phyloP scores from a whole-genome alignment of 1,284 basidiomycete genomes.

The Ceratobasidium sp. region DNA sequence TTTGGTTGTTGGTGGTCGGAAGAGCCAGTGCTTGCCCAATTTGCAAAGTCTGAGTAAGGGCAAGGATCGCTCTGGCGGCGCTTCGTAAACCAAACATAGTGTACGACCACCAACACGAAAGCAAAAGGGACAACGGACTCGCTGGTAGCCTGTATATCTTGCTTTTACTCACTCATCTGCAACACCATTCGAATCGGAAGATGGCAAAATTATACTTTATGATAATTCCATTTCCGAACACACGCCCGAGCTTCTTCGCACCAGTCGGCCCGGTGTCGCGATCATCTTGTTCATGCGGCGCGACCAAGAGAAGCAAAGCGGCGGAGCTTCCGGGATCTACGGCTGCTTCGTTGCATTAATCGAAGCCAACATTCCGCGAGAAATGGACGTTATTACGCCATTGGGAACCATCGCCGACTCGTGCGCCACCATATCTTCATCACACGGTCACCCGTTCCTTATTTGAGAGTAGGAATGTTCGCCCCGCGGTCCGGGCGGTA shows the following conservation, averaged over 20 bases:
- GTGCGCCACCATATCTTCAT: not conserved
- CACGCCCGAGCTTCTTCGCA: not conserved
- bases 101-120: slow-evolving; percentile 49
- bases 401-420: slow-evolving; percentile 9
- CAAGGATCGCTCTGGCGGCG: not conserved
- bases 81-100: not conserved
- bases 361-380: no score
- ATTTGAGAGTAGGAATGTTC: slow-evolving; percentile 7
- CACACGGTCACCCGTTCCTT: not conserved
- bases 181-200: not conserved
- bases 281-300: no score
- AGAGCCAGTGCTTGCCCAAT: not conserved
- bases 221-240: not conserved
- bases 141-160: not conserved
- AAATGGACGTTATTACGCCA: slow-evolving; percentile 26
- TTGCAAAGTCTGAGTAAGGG: not conserved
- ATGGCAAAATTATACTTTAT: slow-evolving; percentile 41
- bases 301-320: no score
- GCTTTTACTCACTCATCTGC: slow-evolving; percentile 44
- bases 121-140: slow-evolving; percentile 40
- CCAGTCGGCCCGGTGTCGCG: not conserved
- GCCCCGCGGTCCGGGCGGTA: slow-evolving; percentile 9
- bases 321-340: slow-evolving; percentile 4
- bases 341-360: no score
- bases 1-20: slow-evolving; percentile 53